These are phyloP conservation scores for Coccomyxa subellipsoidea DNA, from an alignment of 163 green algal genomes.

Conservation along the genomic window DNA sequence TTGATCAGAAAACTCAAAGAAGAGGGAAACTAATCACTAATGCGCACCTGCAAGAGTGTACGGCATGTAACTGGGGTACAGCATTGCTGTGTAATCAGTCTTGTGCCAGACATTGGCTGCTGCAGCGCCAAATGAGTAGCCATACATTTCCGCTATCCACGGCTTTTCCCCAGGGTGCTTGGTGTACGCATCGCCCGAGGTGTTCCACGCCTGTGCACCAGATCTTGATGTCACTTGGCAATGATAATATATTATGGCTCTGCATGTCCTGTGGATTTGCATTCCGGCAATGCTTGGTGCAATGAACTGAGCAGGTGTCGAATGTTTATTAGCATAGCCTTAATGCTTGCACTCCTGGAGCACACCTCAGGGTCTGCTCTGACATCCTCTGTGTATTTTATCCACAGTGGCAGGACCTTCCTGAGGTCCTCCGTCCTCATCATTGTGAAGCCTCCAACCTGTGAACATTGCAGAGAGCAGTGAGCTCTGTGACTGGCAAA, in stretches of 20 bases:
- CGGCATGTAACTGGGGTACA: conserved; percentile 69
- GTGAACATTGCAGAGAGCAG: too few species aligned
- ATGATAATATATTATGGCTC: too few species aligned
- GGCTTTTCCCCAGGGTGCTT: conserved; percentile 73
- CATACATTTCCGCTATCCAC: conserved; percentile 92
- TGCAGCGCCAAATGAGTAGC: conserved; percentile 63
- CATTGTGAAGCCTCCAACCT: conserved; percentile 85
- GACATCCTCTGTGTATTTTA: conserved; percentile 83
- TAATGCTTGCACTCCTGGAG: neutral
- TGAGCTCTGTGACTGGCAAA: neutral
- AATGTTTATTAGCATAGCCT: too few species aligned
- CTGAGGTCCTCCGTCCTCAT: conserved; percentile 77
- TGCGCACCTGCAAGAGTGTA: neutral
- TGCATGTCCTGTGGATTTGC: too few species aligned
- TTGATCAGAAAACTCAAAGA: too few species aligned
- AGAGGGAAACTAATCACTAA: too few species aligned
- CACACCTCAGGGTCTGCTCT: conserved; percentile 73
- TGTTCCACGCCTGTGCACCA: conserved; percentile 64
- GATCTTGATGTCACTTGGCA: neutral
- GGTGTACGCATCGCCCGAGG: conserved; percentile 85
- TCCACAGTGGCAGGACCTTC: conserved; percentile 77
- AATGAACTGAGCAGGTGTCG: too few species aligned
- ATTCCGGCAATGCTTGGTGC: too few species aligned
- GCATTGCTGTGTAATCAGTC: conserved; percentile 53
- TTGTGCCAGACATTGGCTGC: conserved; percentile 61